Conservation (phyloP, 2,329 filamentous ascomycete genomes). For the Botrytis hyacinthi region DNA sequence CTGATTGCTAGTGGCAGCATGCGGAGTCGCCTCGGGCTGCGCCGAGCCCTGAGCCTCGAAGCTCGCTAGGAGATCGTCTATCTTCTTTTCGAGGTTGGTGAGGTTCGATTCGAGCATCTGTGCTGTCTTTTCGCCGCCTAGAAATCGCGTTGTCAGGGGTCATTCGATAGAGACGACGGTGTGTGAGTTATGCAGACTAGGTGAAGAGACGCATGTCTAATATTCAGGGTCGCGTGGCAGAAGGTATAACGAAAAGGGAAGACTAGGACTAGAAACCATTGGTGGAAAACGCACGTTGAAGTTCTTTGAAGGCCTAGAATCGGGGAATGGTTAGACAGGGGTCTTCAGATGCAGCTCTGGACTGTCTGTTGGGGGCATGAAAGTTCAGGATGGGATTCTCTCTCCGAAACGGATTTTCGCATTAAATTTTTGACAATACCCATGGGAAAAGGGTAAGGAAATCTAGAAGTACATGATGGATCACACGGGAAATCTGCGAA, state of each 20-base stretch:
- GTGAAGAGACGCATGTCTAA: not conserved
- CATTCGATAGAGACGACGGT: not conserved
- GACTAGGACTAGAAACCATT: not conserved
- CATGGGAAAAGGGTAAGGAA: not conserved
- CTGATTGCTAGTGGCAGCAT: not conserved
- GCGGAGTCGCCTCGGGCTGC: not conserved
- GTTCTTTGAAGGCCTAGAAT: conserved; percentile 21
- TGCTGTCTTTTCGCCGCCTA: conserved; percentile 52
- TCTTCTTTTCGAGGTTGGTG: conserved; percentile 51
- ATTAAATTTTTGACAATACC: not conserved
- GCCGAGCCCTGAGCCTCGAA: conserved; percentile 41
- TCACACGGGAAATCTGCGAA: conserved; percentile 1
- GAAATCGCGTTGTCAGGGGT: conserved; percentile 4
- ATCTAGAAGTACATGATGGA: not conserved
- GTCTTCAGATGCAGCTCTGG: conserved; percentile 1
- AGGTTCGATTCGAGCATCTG: conserved; percentile 53
- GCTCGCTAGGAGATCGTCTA: conserved; percentile 54
- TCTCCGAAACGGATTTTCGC: not conserved
- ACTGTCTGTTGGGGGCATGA: not conserved
- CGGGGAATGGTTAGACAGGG: conserved; percentile 11
- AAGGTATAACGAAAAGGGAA: not conserved
- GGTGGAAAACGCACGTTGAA: conserved; percentile 16
- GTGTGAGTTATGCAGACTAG: not conserved
- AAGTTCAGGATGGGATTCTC: conserved; percentile 7
- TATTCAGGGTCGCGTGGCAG: not conserved